These are phyloP conservation scores for Gossypium aridum DNA, from an alignment of 441 rosid species.

Conservation along the genomic window DNA sequence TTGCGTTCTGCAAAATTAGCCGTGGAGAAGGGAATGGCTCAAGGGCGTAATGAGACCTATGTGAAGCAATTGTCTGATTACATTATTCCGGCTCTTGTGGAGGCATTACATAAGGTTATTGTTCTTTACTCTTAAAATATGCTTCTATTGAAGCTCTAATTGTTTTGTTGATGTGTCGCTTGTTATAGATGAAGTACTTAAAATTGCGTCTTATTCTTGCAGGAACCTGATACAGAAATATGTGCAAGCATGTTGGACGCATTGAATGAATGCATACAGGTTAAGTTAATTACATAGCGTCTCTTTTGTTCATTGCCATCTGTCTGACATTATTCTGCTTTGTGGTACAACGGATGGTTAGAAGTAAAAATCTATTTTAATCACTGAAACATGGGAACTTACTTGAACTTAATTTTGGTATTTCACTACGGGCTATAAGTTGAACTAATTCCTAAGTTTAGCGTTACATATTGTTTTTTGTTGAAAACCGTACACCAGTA, in stretches of 20 bases:
- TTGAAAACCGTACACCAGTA: not conserved
- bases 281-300: conserved; percentile 13
- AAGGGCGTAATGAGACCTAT: conserved; percentile 83
- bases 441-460: not conserved
- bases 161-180: not conserved
- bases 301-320: not conserved
- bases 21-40: conserved; percentile 79
- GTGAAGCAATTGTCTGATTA: conserved; percentile 91
- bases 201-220: conserved; percentile 25
- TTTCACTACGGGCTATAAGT: not conserved
- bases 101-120: conserved; percentile 89
- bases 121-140: conserved; percentile 10
- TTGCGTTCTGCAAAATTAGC: conserved; percentile 95
- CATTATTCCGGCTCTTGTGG: conserved; percentile 84
- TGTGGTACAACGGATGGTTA: not conserved
- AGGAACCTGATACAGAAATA: conserved; percentile 99
- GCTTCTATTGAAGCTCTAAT: conserved; percentile 1
- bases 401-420: not conserved
- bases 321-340: not conserved
- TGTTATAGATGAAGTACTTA: conserved; percentile 1
- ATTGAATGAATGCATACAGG: conserved; percentile 96
- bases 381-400: not conserved
- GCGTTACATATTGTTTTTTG: not conserved
- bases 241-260: conserved; percentile 96
- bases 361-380: not conserved